Evolutionary conservation across 768 basidiomycete species (phyloP).

Genomic region (Hemileccinum impolitum): DNA sequence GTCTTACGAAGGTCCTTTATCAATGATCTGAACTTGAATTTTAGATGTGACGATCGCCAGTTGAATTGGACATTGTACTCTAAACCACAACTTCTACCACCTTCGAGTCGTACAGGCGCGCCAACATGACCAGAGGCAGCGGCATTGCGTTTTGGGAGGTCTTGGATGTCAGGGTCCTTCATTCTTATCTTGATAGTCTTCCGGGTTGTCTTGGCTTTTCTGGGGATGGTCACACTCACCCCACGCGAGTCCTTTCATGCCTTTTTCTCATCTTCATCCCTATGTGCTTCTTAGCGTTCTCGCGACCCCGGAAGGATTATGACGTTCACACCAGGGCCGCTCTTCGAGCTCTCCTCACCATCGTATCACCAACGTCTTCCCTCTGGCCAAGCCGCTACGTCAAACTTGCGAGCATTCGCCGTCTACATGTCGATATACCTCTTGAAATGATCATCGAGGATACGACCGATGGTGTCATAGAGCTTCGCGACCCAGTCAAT

Average conservation of each 20-base stretch:
- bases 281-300: slow-evolving; percentile 8
- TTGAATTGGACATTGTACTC: not conserved
- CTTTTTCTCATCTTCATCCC: slow-evolving; percentile 9
- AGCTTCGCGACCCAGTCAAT: slow-evolving; percentile 39
- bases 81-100: not conserved
- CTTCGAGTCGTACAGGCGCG: no score
- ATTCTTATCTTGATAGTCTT: not conserved
- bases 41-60: no score
- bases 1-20: no score
- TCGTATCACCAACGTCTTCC: slow-evolving; percentile 44
- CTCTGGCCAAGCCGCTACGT: slow-evolving; percentile 42
- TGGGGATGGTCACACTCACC: not conserved
- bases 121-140: slow-evolving; percentile 4
- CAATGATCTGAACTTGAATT: no score
- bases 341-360: slow-evolving; percentile 37
- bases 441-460: slow-evolving; percentile 36
- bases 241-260: not conserved
- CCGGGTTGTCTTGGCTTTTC: not conserved
- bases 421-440: slow-evolving; percentile 30
- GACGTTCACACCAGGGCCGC: slow-evolving; percentile 15
- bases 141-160: slow-evolving; percentile 4
- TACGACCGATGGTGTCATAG: slow-evolving; percentile 38
- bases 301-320: slow-evolving; percentile 9
- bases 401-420: slow-evolving; percentile 23
- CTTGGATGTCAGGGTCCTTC: not conserved